Evolutionary conservation across 2,329 filamentous ascomycete species (phyloP).

Genomic region (Pseudogymnoascus sp.): DNA sequence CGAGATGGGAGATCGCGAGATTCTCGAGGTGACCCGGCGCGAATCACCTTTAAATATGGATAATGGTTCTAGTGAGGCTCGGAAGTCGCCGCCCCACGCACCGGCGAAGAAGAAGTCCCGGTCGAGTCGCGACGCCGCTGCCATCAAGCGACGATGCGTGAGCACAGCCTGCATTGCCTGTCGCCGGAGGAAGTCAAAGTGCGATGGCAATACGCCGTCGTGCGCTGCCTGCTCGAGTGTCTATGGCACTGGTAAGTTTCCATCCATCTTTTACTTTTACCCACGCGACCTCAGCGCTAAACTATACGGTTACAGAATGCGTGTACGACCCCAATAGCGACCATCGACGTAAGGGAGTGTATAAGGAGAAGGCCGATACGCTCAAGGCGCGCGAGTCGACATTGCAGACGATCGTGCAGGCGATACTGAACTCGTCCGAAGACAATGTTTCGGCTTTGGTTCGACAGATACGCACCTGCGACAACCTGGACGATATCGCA

Average conservation of each 20-base stretch:
- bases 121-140: conserved; percentile 24
- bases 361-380: conserved; percentile 85
- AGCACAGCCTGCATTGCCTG: conserved; percentile 81
- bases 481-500: conserved; percentile 48
- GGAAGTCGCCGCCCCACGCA: neutral
- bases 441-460: conserved; percentile 76
- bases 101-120: conserved; percentile 22
- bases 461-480: conserved; percentile 78
- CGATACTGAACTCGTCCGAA: conserved; percentile 83
- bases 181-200: conserved; percentile 73
- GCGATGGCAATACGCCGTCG: conserved; percentile 82
- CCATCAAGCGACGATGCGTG: conserved; percentile 62
- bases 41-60: conserved; percentile 5
- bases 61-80: neutral
- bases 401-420: conserved; percentile 84
- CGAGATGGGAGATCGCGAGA: conserved; percentile 3
- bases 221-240: conserved; percentile 96
- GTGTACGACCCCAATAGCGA: conserved; percentile 95
- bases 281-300: neutral
- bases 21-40: neutral
- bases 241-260: conserved; percentile 54
- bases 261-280: conserved; percentile 10
- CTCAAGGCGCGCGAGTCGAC: conserved; percentile 82
- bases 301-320: conserved; percentile 45
- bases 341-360: conserved; percentile 91